These are phyloP conservation scores for Candida tallmaniae DNA, from an alignment of 805 yeast genomes.

Conservation along the genomic window DNA sequence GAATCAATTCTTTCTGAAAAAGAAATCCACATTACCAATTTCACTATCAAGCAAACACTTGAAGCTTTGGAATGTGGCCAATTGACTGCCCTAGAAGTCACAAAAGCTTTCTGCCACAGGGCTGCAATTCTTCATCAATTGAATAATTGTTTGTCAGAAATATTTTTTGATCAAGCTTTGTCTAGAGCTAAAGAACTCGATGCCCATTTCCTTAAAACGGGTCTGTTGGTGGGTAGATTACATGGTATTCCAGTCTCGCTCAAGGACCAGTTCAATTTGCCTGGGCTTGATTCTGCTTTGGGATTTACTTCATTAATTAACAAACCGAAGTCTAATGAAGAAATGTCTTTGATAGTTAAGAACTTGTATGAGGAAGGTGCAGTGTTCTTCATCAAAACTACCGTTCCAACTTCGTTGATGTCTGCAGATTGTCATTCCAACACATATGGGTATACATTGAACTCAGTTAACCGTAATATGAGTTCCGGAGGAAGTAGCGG, in stretches of 20 bases:
- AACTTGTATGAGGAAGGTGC: constrained; percentile 14
- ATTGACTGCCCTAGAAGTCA: constrained; percentile 39
- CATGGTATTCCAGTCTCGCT: constrained; percentile 20
- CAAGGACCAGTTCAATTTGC: constrained; percentile 19
- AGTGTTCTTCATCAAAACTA: constrained; percentile 18
- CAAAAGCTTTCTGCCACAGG: constrained; percentile 53
- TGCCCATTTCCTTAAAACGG: constrained; percentile 8
- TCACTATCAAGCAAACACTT: constrained; percentile 2
- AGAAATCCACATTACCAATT: constrained; percentile 10
- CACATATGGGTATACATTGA: constrained; percentile 17
- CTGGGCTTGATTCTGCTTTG: constrained; percentile 15
- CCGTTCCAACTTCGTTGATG: constrained; percentile 21
- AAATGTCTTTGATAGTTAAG: constrained; percentile 6
- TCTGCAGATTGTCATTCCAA: constrained; percentile 18
- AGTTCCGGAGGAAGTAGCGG: constrained; percentile 23
- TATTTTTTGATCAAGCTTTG: constrained; percentile 23
- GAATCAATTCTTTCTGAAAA: constrained; percentile 8
- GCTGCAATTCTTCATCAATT: constrained; percentile 58
- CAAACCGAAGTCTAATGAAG: constrained; percentile 5
- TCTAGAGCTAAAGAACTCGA: constrained; percentile 16
- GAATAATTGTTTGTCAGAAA: constrained; percentile 35
- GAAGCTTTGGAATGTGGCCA: constrained; percentile 2
- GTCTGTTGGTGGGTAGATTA: constrained; percentile 11
- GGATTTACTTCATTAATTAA: constrained; percentile 15
- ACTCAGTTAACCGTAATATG: constrained; percentile 16